Conservation (phyloP, 371 early-diverging fungal species). For the Actinomortierella ambigua region DNA sequence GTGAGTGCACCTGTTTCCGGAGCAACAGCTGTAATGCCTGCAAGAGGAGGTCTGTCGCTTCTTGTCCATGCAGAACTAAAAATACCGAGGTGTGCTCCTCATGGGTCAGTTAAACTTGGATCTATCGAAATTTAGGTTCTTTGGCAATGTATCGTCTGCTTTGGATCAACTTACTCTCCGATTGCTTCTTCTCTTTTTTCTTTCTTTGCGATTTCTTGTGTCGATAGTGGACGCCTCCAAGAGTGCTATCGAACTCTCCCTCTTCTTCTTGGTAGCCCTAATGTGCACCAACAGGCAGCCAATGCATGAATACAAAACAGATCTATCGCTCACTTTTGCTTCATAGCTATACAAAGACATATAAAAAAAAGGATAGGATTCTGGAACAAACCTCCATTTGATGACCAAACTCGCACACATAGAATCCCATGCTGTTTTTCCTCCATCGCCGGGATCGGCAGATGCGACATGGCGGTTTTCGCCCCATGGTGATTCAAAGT, state of each 20-base stretch:
- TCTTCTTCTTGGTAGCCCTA: slow-evolving; percentile 42
- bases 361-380: no score
- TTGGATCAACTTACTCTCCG: background rate
- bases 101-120: no score
- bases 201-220: slow-evolving; percentile 14
- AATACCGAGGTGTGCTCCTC: background rate
- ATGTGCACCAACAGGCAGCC: background rate
- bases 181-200: background rate
- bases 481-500: slow-evolving; percentile 1
- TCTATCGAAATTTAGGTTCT: no score
- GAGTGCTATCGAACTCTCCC: slow-evolving; percentile 14
- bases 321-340: no score
- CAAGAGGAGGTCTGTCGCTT: slow-evolving; percentile 7
- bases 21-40: slow-evolving; percentile 22
- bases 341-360: no score
- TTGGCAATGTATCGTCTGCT: background rate
- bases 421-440: slow-evolving; percentile 24
- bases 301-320: no score
- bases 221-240: slow-evolving; percentile 2
- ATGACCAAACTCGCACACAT: slow-evolving; percentile 34
- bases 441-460: slow-evolving; percentile 23
- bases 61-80: slow-evolving; percentile 15
- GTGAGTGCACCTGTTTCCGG: slow-evolving; percentile 14
- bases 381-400: slow-evolving; percentile 19
- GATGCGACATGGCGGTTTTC: slow-evolving; percentile 24